Conservation (phyloP, 331 rosid genomes). For the Pyrus hybrid region DNA sequence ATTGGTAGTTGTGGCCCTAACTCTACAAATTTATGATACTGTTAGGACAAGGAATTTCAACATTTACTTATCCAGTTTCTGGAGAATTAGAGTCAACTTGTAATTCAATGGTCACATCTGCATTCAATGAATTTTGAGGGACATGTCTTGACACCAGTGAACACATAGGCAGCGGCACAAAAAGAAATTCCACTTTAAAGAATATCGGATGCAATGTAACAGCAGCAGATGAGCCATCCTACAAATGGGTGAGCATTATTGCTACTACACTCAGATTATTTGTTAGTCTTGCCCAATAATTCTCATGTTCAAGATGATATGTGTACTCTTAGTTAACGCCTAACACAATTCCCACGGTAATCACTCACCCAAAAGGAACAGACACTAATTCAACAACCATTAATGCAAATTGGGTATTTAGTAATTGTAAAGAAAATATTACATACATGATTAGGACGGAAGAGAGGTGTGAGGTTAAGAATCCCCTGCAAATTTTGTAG, state of each 20-base stretch:
- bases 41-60: not conserved
- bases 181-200: not conserved
- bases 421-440: not conserved
- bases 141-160: not conserved
- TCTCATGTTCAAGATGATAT: not conserved
- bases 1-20: not conserved
- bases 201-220: not conserved
- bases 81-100: not conserved
- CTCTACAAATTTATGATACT: not conserved
- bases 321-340: not conserved
- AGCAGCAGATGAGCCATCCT: not conserved
- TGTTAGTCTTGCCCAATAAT: not conserved
- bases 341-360: not conserved
- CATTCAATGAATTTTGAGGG: not conserved
- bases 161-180: not conserved
- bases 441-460: constrained; percentile 64
- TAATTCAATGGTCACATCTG: not conserved
- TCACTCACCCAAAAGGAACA: not conserved
- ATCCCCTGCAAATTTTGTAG: constrained; percentile 40
- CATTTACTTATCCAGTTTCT: not conserved
- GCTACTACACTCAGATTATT: not conserved
- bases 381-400: not conserved
- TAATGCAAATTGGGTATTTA: not conserved
- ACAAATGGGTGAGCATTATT: not conserved
- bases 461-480: constrained; percentile 33